These are phyloP conservation scores for Sporothrix inflata DNA, from an alignment of 2,329 filamentous ascomycete species.

Conservation along the genomic window DNA sequence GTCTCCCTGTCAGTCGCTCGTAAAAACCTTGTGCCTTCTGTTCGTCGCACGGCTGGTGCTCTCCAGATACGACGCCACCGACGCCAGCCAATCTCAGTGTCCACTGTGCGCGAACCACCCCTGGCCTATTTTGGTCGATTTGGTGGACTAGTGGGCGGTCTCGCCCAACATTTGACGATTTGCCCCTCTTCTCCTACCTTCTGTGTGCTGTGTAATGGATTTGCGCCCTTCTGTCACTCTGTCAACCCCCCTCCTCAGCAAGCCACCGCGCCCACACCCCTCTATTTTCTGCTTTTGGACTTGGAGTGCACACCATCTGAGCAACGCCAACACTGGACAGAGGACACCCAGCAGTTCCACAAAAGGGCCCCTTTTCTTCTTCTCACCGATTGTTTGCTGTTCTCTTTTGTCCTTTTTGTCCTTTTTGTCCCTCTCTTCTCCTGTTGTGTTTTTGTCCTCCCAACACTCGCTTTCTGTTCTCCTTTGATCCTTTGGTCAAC, in stretches of 20 bases:
- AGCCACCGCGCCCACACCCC: neutral
- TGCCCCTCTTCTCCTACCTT: conserved; percentile 24
- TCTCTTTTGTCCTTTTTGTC: conserved; percentile 10
- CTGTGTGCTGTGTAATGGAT: conserved; percentile 21
- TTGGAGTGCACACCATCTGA: conserved; percentile 21
- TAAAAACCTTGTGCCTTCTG: neutral
- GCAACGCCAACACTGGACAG: neutral
- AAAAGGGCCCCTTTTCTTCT: conserved; percentile 26
- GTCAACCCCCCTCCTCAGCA: neutral
- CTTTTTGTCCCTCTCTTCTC: neutral
- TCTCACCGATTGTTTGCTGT: conserved; percentile 30
- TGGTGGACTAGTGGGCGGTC: conserved; percentile 5
- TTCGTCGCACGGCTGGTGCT: neutral
- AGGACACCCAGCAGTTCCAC: conserved; percentile 26
- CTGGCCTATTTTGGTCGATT: neutral
- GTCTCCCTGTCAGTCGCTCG: neutral
- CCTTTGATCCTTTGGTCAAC: neutral
- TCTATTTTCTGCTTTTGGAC: conserved; percentile 15
- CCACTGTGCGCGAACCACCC: conserved; percentile 12
- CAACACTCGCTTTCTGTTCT: conserved; percentile 14
- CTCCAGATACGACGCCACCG: conserved; percentile 22
- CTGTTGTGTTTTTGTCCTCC: neutral
- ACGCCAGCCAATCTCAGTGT: neutral
- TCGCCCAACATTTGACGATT: conserved; percentile 9
- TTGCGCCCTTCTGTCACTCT: neutral